Percentiles rank a stretch among this genome's conserved stretches.
Conservation (phyloP, 1,284 basidiomycete species). For the Xerocomus amazonicus region DNA sequence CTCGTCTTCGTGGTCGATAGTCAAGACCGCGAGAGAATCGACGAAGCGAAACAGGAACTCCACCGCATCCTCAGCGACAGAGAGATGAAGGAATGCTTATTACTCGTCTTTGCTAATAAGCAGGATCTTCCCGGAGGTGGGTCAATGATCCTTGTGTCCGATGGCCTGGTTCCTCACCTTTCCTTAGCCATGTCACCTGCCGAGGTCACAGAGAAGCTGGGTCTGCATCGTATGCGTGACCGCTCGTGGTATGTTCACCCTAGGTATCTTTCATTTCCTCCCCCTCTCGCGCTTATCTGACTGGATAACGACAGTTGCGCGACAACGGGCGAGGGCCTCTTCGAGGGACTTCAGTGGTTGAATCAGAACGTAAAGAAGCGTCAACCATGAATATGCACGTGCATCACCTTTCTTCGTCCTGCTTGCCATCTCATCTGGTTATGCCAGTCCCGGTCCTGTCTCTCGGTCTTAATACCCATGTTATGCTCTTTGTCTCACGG, state of each 20-base stretch:
- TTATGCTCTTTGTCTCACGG: constrained; percentile 37
- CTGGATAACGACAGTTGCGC: constrained; percentile 62
- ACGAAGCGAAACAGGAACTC: constrained; percentile 94
- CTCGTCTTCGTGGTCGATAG: constrained; percentile 95
- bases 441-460: constrained; percentile 10
- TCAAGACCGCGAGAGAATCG: constrained; percentile 91
- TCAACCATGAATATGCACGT: constrained; percentile 49
- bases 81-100: constrained; percentile 96
- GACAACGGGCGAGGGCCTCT: constrained; percentile 93
- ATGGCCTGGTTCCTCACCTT: constrained; percentile 5
- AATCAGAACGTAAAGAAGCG: constrained; percentile 95
- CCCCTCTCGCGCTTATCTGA: constrained; percentile 10
- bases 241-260: constrained; percentile 99
- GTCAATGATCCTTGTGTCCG: constrained; percentile 25
- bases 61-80: constrained; percentile 96
- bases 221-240: constrained; percentile 93
- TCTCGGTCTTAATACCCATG: constrained; percentile 32
- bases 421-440: constrained; percentile 22
- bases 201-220: constrained; percentile 97
- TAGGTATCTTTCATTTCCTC: constrained; percentile 56
- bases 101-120: constrained; percentile 99
- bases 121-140: constrained; percentile 96
- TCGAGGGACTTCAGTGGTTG: constrained; percentile 95
- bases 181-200: constrained; percentile 89
- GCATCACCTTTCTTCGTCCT: constrained; percentile 8